Percentiles rank a stretch among this genome's conserved stretches.
These are phyloP conservation scores for Lasiodiplodia citricola DNA, from an alignment of 2,329 filamentous ascomycete species.

Conservation along the genomic window DNA sequence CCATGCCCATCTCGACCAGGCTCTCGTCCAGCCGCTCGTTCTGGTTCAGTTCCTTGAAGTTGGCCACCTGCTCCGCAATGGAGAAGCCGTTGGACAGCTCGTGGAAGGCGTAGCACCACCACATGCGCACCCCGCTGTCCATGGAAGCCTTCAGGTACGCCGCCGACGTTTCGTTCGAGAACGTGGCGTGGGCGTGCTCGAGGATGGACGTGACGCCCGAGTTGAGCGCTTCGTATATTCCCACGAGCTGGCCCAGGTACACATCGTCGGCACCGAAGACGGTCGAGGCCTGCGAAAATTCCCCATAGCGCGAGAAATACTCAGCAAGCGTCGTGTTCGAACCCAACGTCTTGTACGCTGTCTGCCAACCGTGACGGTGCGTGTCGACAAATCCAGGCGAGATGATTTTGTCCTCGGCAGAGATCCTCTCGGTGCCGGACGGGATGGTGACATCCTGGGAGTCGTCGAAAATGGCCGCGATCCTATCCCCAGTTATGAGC, in stretches of 20 bases:
- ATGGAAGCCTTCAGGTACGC: constrained; percentile 55
- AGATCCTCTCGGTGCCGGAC: constrained; percentile 47
- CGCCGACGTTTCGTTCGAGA: constrained; percentile 48
- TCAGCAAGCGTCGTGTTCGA: constrained; percentile 52
- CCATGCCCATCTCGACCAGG: constrained; percentile 29
- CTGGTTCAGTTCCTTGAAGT: constrained; percentile 25
- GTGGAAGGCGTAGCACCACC: constrained; percentile 54
- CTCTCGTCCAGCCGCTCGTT: constrained; percentile 17
- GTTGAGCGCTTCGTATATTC: constrained; percentile 57
- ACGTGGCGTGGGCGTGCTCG: constrained; percentile 58
- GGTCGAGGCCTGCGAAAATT: constrained; percentile 11
- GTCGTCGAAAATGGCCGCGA: constrained; percentile 40
- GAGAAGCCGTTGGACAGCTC: constrained; percentile 33
- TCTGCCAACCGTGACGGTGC: constrained; percentile 58
- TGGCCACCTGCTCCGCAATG: constrained; percentile 24
- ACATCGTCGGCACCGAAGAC: constrained; percentile 33
- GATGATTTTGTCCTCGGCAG: constrained; percentile 57
- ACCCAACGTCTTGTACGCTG: constrained; percentile 58
- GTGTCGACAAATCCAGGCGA: constrained; percentile 63
- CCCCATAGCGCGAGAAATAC: constrained; percentile 27
- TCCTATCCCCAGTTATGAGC: constrained; percentile 47
- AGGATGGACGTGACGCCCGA: constrained; percentile 59
- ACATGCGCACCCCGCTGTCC: constrained; percentile 54
- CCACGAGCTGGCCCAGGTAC: constrained; percentile 38
- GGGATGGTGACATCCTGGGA: constrained; percentile 35